Percentiles rank a stretch among this genome's conserved stretches.
Evolutionary conservation across 73 alveolate species (phyloP).

Genomic region (Blepharisma japonicum): DNA sequence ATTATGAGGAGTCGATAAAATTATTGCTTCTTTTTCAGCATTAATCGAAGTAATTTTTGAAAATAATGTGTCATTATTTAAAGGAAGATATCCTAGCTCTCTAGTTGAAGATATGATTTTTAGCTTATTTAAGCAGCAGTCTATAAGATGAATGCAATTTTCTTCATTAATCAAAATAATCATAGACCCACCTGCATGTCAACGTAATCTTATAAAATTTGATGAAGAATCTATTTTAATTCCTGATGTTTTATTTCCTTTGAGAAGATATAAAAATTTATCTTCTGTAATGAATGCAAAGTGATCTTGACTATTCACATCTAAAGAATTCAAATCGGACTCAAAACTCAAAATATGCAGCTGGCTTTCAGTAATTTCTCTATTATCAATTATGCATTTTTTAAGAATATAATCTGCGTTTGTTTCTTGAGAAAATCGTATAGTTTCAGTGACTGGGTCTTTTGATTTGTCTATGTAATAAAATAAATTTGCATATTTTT

Average conservation of each 20-base stretch:
- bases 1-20: not conserved
- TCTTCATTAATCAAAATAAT: not conserved
- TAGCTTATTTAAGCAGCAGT: not conserved
- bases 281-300: conserved; percentile 5
- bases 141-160: not conserved
- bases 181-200: not conserved
- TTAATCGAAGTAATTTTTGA: not conserved
- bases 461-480: conserved; percentile 2
- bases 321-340: conserved; percentile 9
- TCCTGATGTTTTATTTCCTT: not conserved
- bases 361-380: not conserved
- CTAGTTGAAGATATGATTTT: not conserved
- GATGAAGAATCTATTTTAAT: not conserved
- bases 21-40: not conserved
- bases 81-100: not conserved
- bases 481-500: not conserved
- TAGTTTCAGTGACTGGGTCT: conserved; percentile 7
- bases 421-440: not conserved
- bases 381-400: conserved; percentile 14
- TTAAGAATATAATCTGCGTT: conserved; percentile 3
- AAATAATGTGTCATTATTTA: not conserved
- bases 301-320: not conserved
- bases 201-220: not conserved
- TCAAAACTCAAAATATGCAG: conserved; percentile 21
- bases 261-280: not conserved